Evolutionary conservation across 2,329 filamentous ascomycete species (phyloP), one percentile per base, ranked within the genome.

Genomic region (Trichophyton benhamiae): DNA sequence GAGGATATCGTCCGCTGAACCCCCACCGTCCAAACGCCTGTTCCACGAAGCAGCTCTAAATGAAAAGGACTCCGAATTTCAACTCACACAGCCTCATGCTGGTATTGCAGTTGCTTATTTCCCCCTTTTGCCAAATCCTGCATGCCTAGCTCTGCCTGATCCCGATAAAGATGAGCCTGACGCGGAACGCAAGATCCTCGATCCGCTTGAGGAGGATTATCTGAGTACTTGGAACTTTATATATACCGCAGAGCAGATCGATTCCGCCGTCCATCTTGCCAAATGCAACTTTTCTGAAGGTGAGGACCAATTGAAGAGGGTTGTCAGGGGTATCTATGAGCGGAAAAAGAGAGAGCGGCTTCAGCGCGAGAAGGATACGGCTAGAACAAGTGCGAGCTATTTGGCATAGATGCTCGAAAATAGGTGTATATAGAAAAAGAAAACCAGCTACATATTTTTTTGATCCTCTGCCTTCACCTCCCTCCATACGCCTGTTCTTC

Each of bases 221-320:
- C 84, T 97, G 78, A 89, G 85, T 67, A 99, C 94, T 0, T 99
- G 94, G 94, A 99, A 99, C 71, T 97, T 97, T 71, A 86, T 96
- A 33, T 99, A 97, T 73, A 95, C 88, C 1, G 87, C 91, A 0
- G 86, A 94, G 62, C 87, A 99, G 72, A 85, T 99, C 59, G 91
- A 97, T 67, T 83, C 83, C 27, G 90, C 95, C 0, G 87, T 96
- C 1, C 80, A 82, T 3, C 80, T 99, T 30, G 91, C 94, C 0
- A 81, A 84, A 61, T 89, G 89, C 9, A 99, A 99, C 73, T 99
- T 90, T 67, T 80, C 83, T 4, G 89, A 95, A 71, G 91, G 92
- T 0, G 83, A 83, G 58, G 87, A 89, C 61, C 85, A 88, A 73
- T 89, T 94, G 20, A 85, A 83, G 65, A 80, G 84, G 22, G 90